Conservation (phyloP, 2,329 filamentous ascomycete species). For the Colletotrichum viniferum region DNA sequence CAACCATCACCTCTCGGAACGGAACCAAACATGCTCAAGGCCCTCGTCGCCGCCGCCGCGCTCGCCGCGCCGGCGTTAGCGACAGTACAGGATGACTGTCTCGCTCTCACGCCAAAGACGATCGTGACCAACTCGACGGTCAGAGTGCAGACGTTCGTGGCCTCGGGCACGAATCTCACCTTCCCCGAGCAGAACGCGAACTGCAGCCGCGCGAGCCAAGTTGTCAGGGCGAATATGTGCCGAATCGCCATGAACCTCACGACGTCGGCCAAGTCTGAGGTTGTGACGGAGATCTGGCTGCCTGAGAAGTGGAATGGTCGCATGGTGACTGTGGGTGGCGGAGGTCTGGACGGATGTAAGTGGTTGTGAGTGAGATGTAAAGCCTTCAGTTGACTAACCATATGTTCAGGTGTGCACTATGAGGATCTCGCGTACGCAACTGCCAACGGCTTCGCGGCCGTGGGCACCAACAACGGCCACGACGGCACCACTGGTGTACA, state of each 20-base stretch:
- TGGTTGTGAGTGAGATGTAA: neutral
- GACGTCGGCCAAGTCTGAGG: constrained; percentile 41
- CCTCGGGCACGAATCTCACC: constrained; percentile 34
- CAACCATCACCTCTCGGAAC: accelerated
- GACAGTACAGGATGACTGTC: neutral
- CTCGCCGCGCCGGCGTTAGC: neutral
- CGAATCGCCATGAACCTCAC: constrained; percentile 29
- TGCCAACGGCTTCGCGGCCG: constrained; percentile 47
- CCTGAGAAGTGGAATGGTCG: constrained; percentile 49
- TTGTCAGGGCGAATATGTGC: constrained; percentile 26
- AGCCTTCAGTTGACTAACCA: neutral
- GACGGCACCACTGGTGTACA: constrained; percentile 42
- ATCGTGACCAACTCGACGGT: constrained; percentile 30
- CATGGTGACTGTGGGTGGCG: constrained; percentile 52
- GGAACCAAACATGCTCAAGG: neutral
- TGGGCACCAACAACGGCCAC: constrained; percentile 57
- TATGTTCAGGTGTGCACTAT: constrained; percentile 42
- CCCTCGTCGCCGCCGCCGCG: neutral
- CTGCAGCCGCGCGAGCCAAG: constrained; percentile 28
- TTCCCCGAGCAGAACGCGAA: constrained; percentile 34
- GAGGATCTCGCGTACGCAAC: constrained; percentile 50
- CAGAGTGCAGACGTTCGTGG: neutral
- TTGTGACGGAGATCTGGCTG: constrained; percentile 51
- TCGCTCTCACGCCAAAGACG: neutral
- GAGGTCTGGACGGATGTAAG: constrained; percentile 50